These are phyloP conservation scores for Orbilia javanica DNA, from an alignment of 2,329 filamentous ascomycete genomes.

Conservation along the genomic window DNA sequence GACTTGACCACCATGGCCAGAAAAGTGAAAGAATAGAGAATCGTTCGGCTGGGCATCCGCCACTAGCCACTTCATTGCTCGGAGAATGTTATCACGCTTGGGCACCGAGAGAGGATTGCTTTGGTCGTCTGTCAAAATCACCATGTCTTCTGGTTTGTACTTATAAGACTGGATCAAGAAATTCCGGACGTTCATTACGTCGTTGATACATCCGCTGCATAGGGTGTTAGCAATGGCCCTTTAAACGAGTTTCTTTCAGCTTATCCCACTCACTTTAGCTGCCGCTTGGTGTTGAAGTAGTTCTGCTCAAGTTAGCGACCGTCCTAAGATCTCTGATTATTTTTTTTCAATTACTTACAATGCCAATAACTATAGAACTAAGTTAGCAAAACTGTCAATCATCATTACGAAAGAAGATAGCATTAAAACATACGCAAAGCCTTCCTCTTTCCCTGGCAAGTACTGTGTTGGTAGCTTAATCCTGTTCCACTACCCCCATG, in stretches of 20 bases:
- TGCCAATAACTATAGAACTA: slow-evolving; percentile 47
- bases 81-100: slow-evolving; percentile 92
- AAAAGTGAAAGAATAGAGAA: slow-evolving; percentile 97
- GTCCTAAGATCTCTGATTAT: not conserved
- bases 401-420: not conserved
- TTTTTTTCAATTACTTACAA: slow-evolving; percentile 36
- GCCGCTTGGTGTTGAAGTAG: slow-evolving; percentile 54
- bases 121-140: slow-evolving; percentile 94
- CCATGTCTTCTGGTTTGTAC: slow-evolving; percentile 96
- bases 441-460: slow-evolving; percentile 58
- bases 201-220: slow-evolving; percentile 87
- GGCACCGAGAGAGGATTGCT: slow-evolving; percentile 98
- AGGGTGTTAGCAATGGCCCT: slow-evolving; percentile 15
- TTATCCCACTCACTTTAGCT: slow-evolving; percentile 42
- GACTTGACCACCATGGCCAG: slow-evolving; percentile 81
- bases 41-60: slow-evolving; percentile 94
- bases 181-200: slow-evolving; percentile 95
- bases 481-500: slow-evolving; percentile 23
- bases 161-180: slow-evolving; percentile 91
- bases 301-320: slow-evolving; percentile 42
- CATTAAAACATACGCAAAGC: slow-evolving; percentile 44
- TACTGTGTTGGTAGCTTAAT: slow-evolving; percentile 54
- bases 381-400: slow-evolving; percentile 16
- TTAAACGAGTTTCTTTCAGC: not conserved
- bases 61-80: slow-evolving; percentile 97